Conservation (phyloP, 345 rosid genomes). For the Ceriops zippeliana region DNA sequence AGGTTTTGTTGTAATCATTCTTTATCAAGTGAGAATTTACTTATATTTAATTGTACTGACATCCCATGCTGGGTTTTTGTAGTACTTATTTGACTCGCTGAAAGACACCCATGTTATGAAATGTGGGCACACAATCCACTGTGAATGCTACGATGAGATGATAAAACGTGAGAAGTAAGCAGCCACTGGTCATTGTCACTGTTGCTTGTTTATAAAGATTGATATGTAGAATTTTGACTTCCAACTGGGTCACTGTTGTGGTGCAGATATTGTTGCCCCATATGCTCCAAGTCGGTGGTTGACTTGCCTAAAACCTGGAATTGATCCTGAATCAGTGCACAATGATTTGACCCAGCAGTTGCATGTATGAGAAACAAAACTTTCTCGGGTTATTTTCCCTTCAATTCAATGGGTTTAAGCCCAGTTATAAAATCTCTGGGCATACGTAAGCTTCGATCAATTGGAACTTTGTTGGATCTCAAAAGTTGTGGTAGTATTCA, state of each 20-base stretch:
- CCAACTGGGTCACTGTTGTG: slow-evolving; percentile 6
- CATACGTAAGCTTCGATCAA: slow-evolving; percentile 5
- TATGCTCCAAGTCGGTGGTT: slow-evolving; percentile 82
- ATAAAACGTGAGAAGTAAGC: slow-evolving; percentile 72
- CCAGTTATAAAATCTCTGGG: not conserved
- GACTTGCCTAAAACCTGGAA: slow-evolving; percentile 64
- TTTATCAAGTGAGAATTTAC: not conserved
- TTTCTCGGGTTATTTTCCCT: slow-evolving; percentile 10
- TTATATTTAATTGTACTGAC: slow-evolving; percentile 4
- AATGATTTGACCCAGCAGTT: slow-evolving; percentile 1
- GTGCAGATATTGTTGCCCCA: slow-evolving; percentile 79
- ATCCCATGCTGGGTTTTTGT: slow-evolving; percentile 15
- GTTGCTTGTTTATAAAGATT: not conserved
- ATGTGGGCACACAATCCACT: slow-evolving; percentile 98
- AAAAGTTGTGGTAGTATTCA: too few relatives aligned
- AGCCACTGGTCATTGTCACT: not conserved
- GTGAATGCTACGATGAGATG: slow-evolving; percentile 84
- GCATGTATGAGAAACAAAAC: not conserved
- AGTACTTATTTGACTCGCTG: slow-evolving; percentile 92
- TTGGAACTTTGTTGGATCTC: not conserved
- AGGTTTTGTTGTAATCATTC: slow-evolving; percentile 42
- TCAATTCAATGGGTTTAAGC: slow-evolving; percentile 2
- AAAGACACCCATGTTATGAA: slow-evolving; percentile 88
- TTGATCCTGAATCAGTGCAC: not conserved
- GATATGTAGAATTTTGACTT: slow-evolving; percentile 1